Evolutionary conservation across 768 basidiomycete genomes (phyloP).

Genomic region (Boletus rufocinnamomeus): DNA sequence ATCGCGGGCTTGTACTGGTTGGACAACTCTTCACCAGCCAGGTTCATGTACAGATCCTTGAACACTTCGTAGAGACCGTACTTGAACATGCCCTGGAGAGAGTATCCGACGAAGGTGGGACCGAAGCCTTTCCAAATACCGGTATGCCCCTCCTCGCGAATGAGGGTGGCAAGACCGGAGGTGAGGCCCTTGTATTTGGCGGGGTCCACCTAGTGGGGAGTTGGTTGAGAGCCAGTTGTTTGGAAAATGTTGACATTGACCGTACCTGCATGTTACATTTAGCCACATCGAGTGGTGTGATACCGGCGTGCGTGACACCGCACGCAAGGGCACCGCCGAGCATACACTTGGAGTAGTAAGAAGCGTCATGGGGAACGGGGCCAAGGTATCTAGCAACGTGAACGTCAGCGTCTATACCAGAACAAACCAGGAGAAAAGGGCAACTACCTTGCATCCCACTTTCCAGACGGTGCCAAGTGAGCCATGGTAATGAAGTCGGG

Average conservation of each 20-base stretch:
- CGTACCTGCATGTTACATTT: conserved; percentile 91
- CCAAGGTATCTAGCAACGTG: conserved; percentile 54
- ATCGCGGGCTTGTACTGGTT: conserved; percentile 85
- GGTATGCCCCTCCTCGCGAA: conserved; percentile 77
- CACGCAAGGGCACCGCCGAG: conserved; percentile 87
- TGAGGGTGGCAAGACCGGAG: conserved; percentile 60
- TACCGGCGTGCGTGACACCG: conserved; percentile 84
- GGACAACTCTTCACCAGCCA: conserved; percentile 80
- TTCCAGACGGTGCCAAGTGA: conserved; percentile 48
- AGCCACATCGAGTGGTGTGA: conserved; percentile 85
- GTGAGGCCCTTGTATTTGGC: conserved; percentile 70
- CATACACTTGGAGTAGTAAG: conserved; percentile 85
- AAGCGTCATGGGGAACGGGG: conserved; percentile 71
- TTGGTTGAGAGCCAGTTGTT: neutral
- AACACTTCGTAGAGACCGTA: conserved; percentile 97
- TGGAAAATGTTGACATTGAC: neutral
- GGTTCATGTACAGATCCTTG: conserved; percentile 91
- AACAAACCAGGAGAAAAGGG: conserved; percentile 4
- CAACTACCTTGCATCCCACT: conserved; percentile 74
- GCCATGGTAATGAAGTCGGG: conserved; percentile 48
- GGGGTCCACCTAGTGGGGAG: conserved; percentile 65
- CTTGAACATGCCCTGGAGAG: conserved; percentile 97
- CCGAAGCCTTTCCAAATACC: conserved; percentile 96
- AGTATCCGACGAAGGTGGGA: conserved; percentile 92
- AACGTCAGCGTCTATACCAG: neutral